Conservation (phyloP, 768 basidiomycete species). For the Lactarius sanguifluus region DNA sequence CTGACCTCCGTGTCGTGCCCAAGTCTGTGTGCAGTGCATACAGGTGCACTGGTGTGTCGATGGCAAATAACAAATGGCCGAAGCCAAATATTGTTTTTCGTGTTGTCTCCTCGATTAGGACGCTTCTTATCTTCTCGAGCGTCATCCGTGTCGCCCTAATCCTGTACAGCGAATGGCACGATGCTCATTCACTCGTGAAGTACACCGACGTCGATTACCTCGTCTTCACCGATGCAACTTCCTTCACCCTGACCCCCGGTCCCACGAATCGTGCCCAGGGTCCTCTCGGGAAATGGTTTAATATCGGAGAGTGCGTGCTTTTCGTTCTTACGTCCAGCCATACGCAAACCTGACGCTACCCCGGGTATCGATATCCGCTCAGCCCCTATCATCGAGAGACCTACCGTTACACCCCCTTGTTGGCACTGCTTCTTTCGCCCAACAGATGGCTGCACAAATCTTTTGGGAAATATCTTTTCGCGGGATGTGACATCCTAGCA, state of each 20-base stretch:
- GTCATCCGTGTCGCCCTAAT: conserved; percentile 70
- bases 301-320: conserved; percentile 73
- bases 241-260: conserved; percentile 55
- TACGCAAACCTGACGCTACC: conserved; percentile 2
- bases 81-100: conserved; percentile 1
- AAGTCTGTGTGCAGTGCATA: background rate
- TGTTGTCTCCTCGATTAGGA: conserved; percentile 43
- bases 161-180: conserved; percentile 88
- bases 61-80: background rate
- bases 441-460: conserved; percentile 78
- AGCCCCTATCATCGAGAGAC: conserved; percentile 92
- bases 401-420: conserved; percentile 94
- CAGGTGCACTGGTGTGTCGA: background rate
- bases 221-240: conserved; percentile 91
- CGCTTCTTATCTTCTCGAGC: conserved; percentile 53
- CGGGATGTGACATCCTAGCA: conserved; percentile 77
- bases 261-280: conserved; percentile 61
- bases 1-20: background rate
- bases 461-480: conserved; percentile 91
- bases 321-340: conserved; percentile 11
- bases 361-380: conserved; percentile 23
- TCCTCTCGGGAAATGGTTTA: conserved; percentile 44
- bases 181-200: conserved; percentile 77
- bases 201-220: conserved; percentile 99
- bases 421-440: conserved; percentile 79